Evolutionary conservation across 345 rosid genomes (phyloP).

Genomic region (Citrus hindsii): DNA sequence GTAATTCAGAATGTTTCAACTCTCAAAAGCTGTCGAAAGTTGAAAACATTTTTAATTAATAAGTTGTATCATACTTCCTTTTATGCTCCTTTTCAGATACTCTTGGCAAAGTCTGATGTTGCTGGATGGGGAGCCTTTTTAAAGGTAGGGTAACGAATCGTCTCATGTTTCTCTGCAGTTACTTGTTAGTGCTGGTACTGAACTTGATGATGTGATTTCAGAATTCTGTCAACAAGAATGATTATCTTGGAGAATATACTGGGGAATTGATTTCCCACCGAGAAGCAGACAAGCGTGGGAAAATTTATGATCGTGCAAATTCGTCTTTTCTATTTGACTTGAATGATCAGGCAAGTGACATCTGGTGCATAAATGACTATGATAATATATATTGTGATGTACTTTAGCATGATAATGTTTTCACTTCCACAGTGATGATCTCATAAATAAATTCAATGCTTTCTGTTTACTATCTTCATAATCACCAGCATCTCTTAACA

Average conservation of each 20-base stretch:
- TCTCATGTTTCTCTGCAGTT: neutral
- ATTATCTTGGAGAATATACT: conserved; percentile 97
- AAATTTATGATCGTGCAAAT: conserved; percentile 95
- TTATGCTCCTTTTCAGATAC: conserved; percentile 48
- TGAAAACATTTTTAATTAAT: neutral
- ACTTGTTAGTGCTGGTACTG: conserved; percentile 10
- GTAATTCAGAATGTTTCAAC: conserved; percentile 8
- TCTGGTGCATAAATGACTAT: too few species aligned
- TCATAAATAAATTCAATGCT: neutral
- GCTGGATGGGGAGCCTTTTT: conserved; percentile 99
- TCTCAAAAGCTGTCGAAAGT: neutral
- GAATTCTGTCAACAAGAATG: conserved; percentile 94
- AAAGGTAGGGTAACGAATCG: conserved; percentile 49
- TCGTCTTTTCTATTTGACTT: conserved; percentile 97
- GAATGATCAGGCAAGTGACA: conserved; percentile 85
- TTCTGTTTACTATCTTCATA: neutral
- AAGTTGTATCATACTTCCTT: conserved; percentile 6
- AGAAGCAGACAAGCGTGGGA: conserved; percentile 98
- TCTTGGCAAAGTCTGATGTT: conserved; percentile 85
- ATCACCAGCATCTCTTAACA: neutral
- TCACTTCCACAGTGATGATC: neutral
- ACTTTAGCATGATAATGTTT: neutral
- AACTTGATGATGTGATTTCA: conserved; percentile 34
- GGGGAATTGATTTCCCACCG: conserved; percentile 93
- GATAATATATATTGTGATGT: neutral